A percentile compares a stretch with the other conserved stretches of the same genome.
Evolutionary conservation across 2,329 filamentous ascomycete species (phyloP).

Genomic region (Microascus cirrosus): DNA sequence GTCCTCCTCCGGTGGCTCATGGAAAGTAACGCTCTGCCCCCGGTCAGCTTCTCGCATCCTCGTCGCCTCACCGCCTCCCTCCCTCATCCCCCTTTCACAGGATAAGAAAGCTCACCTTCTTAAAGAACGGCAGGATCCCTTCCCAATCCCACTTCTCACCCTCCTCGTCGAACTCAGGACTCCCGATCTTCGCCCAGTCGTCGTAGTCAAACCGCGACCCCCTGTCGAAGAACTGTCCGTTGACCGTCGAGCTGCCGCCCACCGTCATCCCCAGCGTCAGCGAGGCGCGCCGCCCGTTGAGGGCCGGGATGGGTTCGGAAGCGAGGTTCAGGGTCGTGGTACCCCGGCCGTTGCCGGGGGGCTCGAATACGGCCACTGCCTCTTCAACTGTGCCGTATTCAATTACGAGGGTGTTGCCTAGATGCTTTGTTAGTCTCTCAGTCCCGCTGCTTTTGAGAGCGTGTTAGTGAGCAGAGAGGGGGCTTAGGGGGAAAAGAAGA

Average conservation of each 20-base stretch:
- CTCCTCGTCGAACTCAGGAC: constrained; percentile 10
- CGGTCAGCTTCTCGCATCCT: neutral
- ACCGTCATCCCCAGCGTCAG: constrained; percentile 20
- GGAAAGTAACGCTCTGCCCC: constrained; percentile 7
- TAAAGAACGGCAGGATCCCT: constrained; percentile 21
- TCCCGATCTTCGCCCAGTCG: constrained; percentile 20
- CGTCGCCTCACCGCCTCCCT: neutral
- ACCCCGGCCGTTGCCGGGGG: constrained; percentile 12
- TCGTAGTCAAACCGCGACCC: constrained; percentile 22
- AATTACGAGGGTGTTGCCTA: constrained; percentile 10
- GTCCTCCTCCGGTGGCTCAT: constrained; percentile 12
- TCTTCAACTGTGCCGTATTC: constrained; percentile 11
- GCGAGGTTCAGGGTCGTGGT: constrained; percentile 12
- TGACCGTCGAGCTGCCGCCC: constrained; percentile 23
- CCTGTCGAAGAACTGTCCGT: constrained; percentile 26
- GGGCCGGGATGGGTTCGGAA: constrained; percentile 13
- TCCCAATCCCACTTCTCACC: constrained; percentile 21
- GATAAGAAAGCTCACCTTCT: constrained; percentile 14
- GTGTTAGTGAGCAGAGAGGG: neutral
- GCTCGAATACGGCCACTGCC: constrained; percentile 14
- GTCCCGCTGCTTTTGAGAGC: neutral
- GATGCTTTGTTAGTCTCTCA: neutral
- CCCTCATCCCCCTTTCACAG: neutral
- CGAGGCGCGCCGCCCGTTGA: constrained; percentile 14
- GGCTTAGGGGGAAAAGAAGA: neutral